Base-by-base conservation (phyloP, 2,329 filamentous ascomycete genomes). In the Monosporascus sp. region DNA sequence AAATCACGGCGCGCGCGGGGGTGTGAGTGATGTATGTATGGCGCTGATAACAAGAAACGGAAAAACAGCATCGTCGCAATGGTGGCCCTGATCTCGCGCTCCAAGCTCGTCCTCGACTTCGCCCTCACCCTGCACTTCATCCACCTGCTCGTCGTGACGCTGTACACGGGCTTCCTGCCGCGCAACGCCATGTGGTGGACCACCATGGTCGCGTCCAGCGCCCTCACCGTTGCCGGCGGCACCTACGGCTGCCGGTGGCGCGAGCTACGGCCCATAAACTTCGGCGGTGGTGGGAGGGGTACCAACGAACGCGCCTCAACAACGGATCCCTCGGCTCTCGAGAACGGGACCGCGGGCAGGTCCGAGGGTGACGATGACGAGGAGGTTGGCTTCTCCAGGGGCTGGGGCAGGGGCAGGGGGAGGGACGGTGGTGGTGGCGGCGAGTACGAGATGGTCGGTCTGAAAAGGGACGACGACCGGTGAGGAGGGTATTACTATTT, bases 41-140 rank as follows among this genome's bases (percentile, higher is more conserved):
- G 14, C 11, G n/a, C 22, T 17, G 7, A 22, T 18, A n/a, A 25
- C 9, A 25, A 17, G 14, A 22, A 25, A 46, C 5, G 5, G 25
- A 4, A 48, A 18, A 38, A 54, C 65, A 97, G 93, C 67, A 84
- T 90, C 43, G 83, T 95, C 54, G 88, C 90, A 43, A 87, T 97
- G 53, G 83, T 96, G 49, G 73, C 93, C 51, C 77, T 97, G 53
- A 84, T 99, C 60, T 85, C 87, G 20, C 90, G 94, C 57, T 94
- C 88, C 47, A 97, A 97, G 70, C 87, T 97, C 55, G 89, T 97
- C 49, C 90, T 90, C 60, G 94, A 99, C 72, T 99, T 97, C 69
- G 89, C 90, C 35, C 76, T 97, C 24, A 96, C 93, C 2, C 81
- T 97, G 18, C 90, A 96, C 73, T 81, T 89, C 68, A 75, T 96